A percentile compares a stretch with the other conserved stretches of the same genome.
Evolutionary conservation across 257 asterid species (phyloP).

Genomic region (Solanum etuberosum): DNA sequence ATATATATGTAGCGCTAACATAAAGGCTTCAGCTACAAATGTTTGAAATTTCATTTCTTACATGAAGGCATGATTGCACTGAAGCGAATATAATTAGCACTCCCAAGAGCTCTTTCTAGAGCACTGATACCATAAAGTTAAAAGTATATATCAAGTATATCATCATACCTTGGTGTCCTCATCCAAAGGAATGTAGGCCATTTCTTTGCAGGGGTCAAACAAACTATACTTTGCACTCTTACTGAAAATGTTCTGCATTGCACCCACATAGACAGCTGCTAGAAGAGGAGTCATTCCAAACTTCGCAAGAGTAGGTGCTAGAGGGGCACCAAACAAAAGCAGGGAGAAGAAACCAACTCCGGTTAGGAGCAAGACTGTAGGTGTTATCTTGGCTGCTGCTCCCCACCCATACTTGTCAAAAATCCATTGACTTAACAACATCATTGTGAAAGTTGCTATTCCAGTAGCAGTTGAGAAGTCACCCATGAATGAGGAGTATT

Average conservation of each 20-base stretch:
- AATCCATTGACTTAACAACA: conserved; percentile 95
- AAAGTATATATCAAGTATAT: neutral
- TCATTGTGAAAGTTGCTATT: conserved; percentile 88
- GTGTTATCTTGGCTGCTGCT: conserved; percentile 87
- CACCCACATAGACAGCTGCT: conserved; percentile 97
- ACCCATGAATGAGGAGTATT: conserved; percentile 94
- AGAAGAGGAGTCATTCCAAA: conserved; percentile 91
- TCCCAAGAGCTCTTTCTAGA: neutral
- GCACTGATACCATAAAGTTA: neutral
- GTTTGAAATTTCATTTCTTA: neutral
- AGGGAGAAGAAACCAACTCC: conserved; percentile 94
- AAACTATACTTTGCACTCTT: conserved; percentile 97
- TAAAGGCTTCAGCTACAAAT: neutral
- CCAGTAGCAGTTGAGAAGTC: conserved; percentile 98
- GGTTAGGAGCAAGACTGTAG: conserved; percentile 78
- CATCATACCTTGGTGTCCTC: conserved; percentile 92
- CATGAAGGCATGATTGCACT: neutral
- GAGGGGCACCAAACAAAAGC: conserved; percentile 73
- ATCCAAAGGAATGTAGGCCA: conserved; percentile 98
- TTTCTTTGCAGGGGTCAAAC: conserved; percentile 97
- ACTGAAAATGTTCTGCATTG: conserved; percentile 92
- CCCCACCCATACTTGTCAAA: conserved; percentile 95
- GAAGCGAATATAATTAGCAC: neutral
- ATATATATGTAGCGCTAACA: neutral
- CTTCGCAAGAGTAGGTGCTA: conserved; percentile 65